Base-by-base conservation (phyloP, 495 filamentous ascomycete genomes). In the Annulohypoxylon moriforme region DNA sequence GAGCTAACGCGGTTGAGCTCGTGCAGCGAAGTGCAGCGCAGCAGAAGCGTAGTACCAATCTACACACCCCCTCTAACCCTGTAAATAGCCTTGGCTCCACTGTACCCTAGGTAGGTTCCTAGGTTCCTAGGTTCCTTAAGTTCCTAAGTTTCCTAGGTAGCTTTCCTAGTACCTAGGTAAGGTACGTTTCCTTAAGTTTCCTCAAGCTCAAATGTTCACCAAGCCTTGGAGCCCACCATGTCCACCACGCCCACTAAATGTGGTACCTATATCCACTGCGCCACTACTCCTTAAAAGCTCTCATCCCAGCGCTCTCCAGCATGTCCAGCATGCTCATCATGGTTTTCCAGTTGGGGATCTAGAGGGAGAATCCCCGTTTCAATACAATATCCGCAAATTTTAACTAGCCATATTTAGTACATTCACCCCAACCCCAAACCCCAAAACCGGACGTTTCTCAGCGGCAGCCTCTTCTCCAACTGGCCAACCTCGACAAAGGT, bases 351-450 rank as follows among this genome's bases (percentile, higher is more conserved):
- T 11, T 55, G 62, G 61, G 57, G 57, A 71, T 61, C 36, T 70
- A 56, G 55, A 64, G 42, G 24, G 16, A 64, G n/a, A 63, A 61
- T 7, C 58, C 36, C 61, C 46, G 46, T 57, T 40, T 14, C 58
- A 20, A 55, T 46, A 71, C 31, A 7, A 55, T 14, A 55, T 7
- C 7, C 52, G 18, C 42, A 38, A 6, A 38, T 11, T 11, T 31
- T 18, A 33, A 31, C 69, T 72, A 72, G 60, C 69, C 69, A 53
- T 40, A 72, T 64, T n/a, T 68, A 56, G 69, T 61, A 73, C 60
- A n/a, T 55, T 29, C 60, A 64, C 55, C 64, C 60, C 69, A 60
- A 64, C 36, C 55, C 70, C 65, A 56, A 62, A 56, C 64, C 40
- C 69, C 60, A 47, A 73, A 68, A 68, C 65, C 60, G 60, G 70